phyloP scores from a whole-genome alignment of 2,329 filamentous ascomycete species.

The Cercospora beticola region DNA sequence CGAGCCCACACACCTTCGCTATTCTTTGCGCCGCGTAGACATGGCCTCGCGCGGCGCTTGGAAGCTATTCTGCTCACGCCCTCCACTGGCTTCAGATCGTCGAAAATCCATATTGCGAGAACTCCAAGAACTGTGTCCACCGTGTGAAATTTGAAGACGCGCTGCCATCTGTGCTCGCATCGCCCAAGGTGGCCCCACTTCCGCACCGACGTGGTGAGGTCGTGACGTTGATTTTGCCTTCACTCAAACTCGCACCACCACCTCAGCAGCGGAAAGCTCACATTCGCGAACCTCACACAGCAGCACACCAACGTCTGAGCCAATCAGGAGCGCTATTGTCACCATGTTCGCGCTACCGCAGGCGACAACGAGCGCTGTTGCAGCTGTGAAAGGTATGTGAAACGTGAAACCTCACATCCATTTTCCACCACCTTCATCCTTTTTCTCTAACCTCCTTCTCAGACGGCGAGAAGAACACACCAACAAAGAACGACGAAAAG shows the following conservation, averaged over 20 bases:
- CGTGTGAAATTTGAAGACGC: background rate
- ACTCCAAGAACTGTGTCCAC: background rate
- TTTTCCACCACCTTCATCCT: background rate
- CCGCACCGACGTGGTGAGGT: background rate
- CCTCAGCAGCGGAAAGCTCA: background rate
- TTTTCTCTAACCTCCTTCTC: background rate
- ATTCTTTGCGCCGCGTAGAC: background rate
- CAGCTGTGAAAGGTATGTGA: slow-evolving; percentile 2
- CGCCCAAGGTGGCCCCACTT: background rate
- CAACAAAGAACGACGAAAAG: background rate
- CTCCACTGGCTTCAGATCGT: background rate
- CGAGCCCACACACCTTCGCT: background rate
- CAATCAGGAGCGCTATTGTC: background rate
- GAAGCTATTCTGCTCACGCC: background rate
- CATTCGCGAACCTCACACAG: background rate
- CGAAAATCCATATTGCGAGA: background rate
- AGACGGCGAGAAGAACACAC: slow-evolving; percentile 2
- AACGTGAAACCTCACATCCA: slow-evolving; percentile 9
- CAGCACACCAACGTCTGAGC: background rate
- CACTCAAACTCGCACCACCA: background rate
- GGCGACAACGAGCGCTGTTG: slow-evolving; percentile 10
- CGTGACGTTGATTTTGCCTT: background rate
- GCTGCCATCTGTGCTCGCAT: background rate
- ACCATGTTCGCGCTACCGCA: slow-evolving; percentile 21
- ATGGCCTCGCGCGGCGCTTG: background rate